A percentile compares a stretch with the other conserved stretches of the same genome.
These are phyloP conservation scores for Acrodontium crateriforme DNA, from an alignment of 2,329 filamentous ascomycete genomes.

Conservation along the genomic window DNA sequence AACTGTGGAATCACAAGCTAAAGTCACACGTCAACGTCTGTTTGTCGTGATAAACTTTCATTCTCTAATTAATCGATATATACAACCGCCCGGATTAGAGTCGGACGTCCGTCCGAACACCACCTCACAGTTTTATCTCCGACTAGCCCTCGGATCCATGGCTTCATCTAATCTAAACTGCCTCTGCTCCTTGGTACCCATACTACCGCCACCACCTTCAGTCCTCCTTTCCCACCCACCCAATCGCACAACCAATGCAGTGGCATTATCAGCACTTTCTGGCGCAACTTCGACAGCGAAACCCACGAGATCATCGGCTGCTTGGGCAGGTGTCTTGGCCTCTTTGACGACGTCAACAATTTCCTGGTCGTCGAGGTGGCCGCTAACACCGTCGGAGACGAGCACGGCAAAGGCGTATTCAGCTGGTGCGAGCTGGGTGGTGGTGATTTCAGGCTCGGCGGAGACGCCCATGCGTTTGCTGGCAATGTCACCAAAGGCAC, in stretches of 20 bases:
- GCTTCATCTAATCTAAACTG: conserved; percentile 73
- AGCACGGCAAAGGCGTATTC: conserved; percentile 85
- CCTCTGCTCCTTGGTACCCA: conserved; percentile 84
- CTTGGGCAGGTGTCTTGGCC: conserved; percentile 78
- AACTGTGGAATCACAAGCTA: too few relatives aligned
- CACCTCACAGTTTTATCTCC: conserved; percentile 19
- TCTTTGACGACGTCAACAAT: conserved; percentile 95
- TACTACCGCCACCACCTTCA: conserved; percentile 75
- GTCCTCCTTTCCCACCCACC: conserved; percentile 55
- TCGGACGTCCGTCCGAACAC: too few relatives aligned
- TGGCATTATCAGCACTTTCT: conserved; percentile 46
- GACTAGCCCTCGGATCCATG: conserved; percentile 61
- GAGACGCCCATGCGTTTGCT: conserved; percentile 88
- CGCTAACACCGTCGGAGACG: conserved; percentile 78
- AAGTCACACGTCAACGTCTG: too few relatives aligned
- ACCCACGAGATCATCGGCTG: conserved; percentile 60
- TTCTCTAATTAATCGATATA: too few relatives aligned
- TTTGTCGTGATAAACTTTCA: too few relatives aligned
- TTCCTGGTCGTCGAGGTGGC: conserved; percentile 78
- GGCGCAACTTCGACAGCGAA: conserved; percentile 71
- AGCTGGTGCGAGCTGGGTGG: conserved; percentile 64
- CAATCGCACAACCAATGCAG: conserved; percentile 47
- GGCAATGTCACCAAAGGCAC: conserved; percentile 83
- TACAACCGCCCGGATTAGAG: too few relatives aligned
- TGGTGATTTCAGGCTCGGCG: conserved; percentile 78